Base-by-base conservation (phyloP, 495 filamentous ascomycete genomes). In the Hyaloscypha finlandica region DNA sequence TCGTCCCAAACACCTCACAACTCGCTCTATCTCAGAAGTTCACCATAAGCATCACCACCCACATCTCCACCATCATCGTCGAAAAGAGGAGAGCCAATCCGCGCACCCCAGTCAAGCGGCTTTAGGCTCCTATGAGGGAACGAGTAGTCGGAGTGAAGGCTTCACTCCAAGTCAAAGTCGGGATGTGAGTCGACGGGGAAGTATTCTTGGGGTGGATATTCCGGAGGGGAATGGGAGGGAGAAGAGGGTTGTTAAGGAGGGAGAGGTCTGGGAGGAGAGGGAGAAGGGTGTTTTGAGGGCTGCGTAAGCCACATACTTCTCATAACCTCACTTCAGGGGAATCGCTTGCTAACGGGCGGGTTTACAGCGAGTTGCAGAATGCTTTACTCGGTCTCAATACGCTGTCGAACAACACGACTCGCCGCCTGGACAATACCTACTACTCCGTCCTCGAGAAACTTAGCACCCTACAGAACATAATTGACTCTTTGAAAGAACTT, bases 361-460 rank as follows among this genome's bases (percentile, higher is more conserved):
- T 20, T 6, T 22, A 64, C 52, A 74, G 73, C 11, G 73, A 72
- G 57, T 53, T 74, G 59, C 55, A 68, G 19, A 72, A 77, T 61
- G 78, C 81, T 0, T 70, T 86, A 20, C 54, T 71, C 54, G 75
- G 79, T 31, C 74, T 87, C 19, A 77, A 77, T 30, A 72, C 70
- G 12, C 80, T 81, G 65, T 81, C 82, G 9, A 80, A 76, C 52
- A 83, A 84, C 42, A 86, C 87, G 4, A 95, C 88, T 22, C 84
- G 86, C 67, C 85, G 85, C 54, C 84, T 97, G n/a, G 92, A 96
- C 73, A 89, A 90, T 70, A 93, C 90, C 0, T 96, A 96, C 78
- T 93, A 94, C 71, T 88, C 89, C 4, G 82, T 97, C 6, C 81
- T 95, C 19, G 90, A 94, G 73, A 94, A 90, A 66, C 81, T 94